Evolutionary conservation across 495 filamentous ascomycete species (phyloP).

Genomic region (Pseudoneurospora amorphoporcata): DNA sequence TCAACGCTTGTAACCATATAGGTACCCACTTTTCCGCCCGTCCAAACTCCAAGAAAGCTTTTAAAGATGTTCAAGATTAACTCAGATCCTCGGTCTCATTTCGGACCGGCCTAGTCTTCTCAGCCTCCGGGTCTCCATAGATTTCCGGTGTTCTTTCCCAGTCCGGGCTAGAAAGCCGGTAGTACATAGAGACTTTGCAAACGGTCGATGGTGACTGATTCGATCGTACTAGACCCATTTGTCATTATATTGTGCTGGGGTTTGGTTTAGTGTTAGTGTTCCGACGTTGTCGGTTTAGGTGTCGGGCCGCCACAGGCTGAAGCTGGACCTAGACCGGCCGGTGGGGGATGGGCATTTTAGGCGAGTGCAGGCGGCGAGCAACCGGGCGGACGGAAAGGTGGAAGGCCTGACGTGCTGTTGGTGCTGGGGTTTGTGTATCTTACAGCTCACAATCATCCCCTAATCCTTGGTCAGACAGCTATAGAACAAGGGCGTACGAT

Average conservation of each 20-base stretch:
- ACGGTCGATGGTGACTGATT: not conserved
- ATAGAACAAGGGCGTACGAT: not conserved
- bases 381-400: not conserved
- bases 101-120: not conserved
- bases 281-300: not conserved
- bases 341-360: not conserved
- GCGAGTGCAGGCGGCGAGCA: not conserved
- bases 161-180: not conserved
- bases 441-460: not conserved
- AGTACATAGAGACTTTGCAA: not conserved
- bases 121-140: not conserved
- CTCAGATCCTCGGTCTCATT: not conserved
- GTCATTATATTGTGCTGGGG: not conserved
- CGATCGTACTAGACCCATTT: not conserved
- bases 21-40: not conserved
- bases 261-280: not conserved
- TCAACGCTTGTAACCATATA: not conserved
- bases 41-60: not conserved
- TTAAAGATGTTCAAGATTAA: not conserved
- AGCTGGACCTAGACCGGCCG: not conserved
- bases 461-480: not conserved
- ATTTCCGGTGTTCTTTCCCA: not conserved
- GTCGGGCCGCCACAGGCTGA: not conserved
- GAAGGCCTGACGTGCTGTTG: not conserved
- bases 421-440: not conserved